A percentile compares a stretch with the other conserved stretches of the same genome.
Evolutionary conservation across 768 basidiomycete species (phyloP).

Genomic region (Boletus reticuloceps): DNA sequence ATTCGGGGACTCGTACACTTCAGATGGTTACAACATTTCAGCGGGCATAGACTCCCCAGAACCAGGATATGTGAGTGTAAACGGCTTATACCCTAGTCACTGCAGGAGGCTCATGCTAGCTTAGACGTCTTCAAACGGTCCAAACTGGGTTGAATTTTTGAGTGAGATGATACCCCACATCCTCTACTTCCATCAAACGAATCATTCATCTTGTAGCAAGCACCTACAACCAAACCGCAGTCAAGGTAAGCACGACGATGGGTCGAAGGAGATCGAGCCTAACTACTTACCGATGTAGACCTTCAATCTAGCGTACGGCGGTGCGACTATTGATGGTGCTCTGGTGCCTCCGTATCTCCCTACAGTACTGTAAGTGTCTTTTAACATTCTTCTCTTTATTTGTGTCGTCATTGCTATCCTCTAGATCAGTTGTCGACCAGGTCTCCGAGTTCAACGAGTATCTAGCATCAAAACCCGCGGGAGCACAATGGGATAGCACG

Average conservation of each 20-base stretch:
- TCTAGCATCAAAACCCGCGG: constrained; percentile 46
- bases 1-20: constrained; percentile 65
- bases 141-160: constrained; percentile 58
- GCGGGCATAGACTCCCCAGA: constrained; percentile 50
- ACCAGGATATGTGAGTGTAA: constrained; percentile 46
- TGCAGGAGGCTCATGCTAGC: constrained; percentile 1
- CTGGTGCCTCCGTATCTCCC: constrained; percentile 54
- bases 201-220: constrained; percentile 28
- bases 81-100: neutral
- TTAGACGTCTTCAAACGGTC: constrained; percentile 60
- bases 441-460: constrained; percentile 54
- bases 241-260: constrained; percentile 36
- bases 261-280: neutral
- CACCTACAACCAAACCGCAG: constrained; percentile 54
- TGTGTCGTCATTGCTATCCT: neutral
- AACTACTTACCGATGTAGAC: constrained; percentile 33
- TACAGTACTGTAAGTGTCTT: constrained; percentile 48
- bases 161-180: constrained; percentile 32
- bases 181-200: neutral
- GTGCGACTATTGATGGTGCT: constrained; percentile 59
- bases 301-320: constrained; percentile 67
- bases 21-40: constrained; percentile 58
- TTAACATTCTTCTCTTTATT: neutral
- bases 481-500: constrained; percentile 52
- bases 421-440: constrained; percentile 44